A percentile compares a stretch with the other conserved stretches of the same genome.
Evolutionary conservation across 371 early-diverging fungal species (phyloP).

Genomic region (Mucor circinelloides): DNA sequence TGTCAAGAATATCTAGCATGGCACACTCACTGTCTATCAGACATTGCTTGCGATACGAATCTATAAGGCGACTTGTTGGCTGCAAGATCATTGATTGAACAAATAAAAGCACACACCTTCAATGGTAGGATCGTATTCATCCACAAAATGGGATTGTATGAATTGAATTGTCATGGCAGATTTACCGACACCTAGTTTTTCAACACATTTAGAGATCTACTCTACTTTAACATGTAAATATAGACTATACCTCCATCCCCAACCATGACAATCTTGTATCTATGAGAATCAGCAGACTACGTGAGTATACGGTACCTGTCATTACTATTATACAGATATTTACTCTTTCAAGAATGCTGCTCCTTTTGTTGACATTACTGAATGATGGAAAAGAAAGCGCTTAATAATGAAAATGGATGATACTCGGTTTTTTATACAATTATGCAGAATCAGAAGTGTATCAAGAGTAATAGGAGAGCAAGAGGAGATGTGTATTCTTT

Average conservation of each 20-base stretch:
- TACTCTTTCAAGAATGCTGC: not conserved
- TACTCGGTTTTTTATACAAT: not conserved
- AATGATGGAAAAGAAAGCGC: not conserved
- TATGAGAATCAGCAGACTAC: not conserved
- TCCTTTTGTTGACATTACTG: conserved; percentile 4
- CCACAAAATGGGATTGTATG: conserved; percentile 77
- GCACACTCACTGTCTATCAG: conserved; percentile 71
- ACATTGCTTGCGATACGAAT: conserved; percentile 82
- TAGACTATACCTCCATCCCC: conserved; percentile 65
- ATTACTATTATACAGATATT: not conserved
- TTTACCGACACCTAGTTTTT: conserved; percentile 57
- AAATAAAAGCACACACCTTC: conserved; percentile 47
- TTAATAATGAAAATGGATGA: not conserved
- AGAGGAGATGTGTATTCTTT: not conserved
- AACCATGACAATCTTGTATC: conserved; percentile 72
- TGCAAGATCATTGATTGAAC: not conserved
- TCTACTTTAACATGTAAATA: not conserved
- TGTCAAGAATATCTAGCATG: conserved; percentile 79
- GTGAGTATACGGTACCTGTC: not conserved
- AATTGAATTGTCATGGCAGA: conserved; percentile 83
- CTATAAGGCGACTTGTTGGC: conserved; percentile 25
- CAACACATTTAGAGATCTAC: not conserved
- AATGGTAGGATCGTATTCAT: conserved; percentile 88
- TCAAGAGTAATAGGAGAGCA: not conserved
- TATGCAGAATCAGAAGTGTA: not conserved